Conservation (phyloP, 1,284 basidiomycete species). For the Melanopsichium pennsylvanicum region DNA sequence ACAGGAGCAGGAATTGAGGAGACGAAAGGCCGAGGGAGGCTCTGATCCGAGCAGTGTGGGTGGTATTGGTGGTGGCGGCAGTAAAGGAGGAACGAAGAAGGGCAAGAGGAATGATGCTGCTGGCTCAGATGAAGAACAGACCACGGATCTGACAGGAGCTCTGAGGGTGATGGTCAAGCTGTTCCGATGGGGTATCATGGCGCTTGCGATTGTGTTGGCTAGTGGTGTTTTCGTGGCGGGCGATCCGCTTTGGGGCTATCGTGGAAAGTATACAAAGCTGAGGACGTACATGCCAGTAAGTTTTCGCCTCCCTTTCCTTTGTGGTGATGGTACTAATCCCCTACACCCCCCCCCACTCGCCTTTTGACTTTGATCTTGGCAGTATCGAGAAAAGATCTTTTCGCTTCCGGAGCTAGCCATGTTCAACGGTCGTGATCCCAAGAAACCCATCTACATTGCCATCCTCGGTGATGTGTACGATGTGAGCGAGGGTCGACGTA, state of each 20-base stretch:
- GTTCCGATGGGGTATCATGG: slow-evolving; percentile 31
- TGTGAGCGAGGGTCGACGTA: slow-evolving; percentile 76
- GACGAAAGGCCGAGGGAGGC: slow-evolving; percentile 35
- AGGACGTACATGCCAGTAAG: slow-evolving; percentile 60
- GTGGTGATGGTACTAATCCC: too few relatives aligned
- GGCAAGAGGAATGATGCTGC: neutral
- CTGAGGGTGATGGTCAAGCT: slow-evolving; percentile 11
- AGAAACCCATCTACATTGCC: slow-evolving; percentile 75
- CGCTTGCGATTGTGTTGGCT: slow-evolving; percentile 26
- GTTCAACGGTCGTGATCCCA: slow-evolving; percentile 78
- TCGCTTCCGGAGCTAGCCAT: slow-evolving; percentile 75
- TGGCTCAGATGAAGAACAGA: slow-evolving; percentile 8
- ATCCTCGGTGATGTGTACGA: slow-evolving; percentile 93
- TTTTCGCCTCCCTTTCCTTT: too few relatives aligned
- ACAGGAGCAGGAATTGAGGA: slow-evolving; percentile 45
- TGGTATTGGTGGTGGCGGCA: slow-evolving; percentile 5
- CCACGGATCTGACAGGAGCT: slow-evolving; percentile 28
- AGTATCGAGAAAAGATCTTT: slow-evolving; percentile 72
- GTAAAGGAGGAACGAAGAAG: neutral
- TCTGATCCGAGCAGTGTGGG: too few relatives aligned
- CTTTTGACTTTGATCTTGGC: neutral
- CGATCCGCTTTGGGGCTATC: slow-evolving; percentile 61
- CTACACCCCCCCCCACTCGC: too few relatives aligned
- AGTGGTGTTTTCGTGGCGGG: slow-evolving; percentile 53
- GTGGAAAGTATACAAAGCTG: slow-evolving; percentile 58